Evolutionary conservation across 164 flowering plant genomes (phyloP).

Genomic region (Macadamia integrifolia): DNA sequence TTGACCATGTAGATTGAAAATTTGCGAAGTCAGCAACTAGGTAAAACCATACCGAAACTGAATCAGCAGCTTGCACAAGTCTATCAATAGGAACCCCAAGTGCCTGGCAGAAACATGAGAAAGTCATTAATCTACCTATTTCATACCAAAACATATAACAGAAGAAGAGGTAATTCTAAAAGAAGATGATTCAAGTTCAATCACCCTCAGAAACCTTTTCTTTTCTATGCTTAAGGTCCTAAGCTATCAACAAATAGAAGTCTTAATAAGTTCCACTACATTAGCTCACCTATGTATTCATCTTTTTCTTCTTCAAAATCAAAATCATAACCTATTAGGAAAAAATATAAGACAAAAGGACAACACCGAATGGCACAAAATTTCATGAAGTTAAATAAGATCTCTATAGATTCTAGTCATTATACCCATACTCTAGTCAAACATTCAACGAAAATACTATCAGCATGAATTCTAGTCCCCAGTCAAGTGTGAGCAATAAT

Average conservation of each 20-base stretch:
- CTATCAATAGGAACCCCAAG: slow-evolving; percentile 82
- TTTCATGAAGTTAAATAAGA: too few species aligned
- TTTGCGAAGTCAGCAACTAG: not conserved
- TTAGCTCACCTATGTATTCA: not conserved
- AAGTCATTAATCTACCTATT: not conserved
- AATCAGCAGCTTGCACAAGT: slow-evolving; percentile 91
- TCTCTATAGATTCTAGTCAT: too few species aligned
- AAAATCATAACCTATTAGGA: too few species aligned
- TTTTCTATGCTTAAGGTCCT: not conserved
- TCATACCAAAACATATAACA: not conserved
- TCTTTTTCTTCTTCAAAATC: not conserved
- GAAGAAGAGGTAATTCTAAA: not conserved
- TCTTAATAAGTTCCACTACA: not conserved
- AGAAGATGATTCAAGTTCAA: too few species aligned
- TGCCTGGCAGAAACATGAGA: slow-evolving; percentile 42
- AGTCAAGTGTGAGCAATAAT: too few species aligned
- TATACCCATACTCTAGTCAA: too few species aligned
- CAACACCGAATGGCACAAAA: too few species aligned
- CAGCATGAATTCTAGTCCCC: too few species aligned
- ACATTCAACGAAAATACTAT: too few species aligned
- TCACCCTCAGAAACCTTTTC: too few species aligned
- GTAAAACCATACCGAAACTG: slow-evolving; percentile 67
- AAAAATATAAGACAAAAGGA: too few species aligned
- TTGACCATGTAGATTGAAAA: not conserved
- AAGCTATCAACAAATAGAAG: not conserved